Evolutionary conservation across 495 filamentous ascomycete genomes (phyloP).

Genomic region (Xylaria nigripes): DNA sequence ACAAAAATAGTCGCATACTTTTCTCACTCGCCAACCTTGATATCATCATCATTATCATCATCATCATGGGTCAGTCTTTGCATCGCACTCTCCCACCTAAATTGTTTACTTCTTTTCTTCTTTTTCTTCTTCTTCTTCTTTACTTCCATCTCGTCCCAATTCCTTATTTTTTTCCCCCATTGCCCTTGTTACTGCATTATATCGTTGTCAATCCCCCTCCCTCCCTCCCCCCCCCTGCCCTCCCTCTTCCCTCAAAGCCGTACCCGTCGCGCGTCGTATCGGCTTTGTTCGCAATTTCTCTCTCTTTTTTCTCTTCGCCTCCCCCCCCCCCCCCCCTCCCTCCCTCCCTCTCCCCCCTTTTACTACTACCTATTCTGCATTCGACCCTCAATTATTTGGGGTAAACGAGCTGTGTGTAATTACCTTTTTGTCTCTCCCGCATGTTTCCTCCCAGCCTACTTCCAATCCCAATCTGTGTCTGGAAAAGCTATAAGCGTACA

Average conservation of each 20-base stretch:
- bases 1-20: constrained; percentile 7
- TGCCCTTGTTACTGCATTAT: too few species aligned
- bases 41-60: too few species aligned
- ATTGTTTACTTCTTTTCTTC: constrained; percentile 1
- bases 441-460: constrained; percentile 5
- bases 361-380: not conserved
- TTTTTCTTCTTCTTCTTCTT: not conserved
- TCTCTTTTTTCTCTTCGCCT: not conserved
- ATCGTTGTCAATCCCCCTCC: too few species aligned
- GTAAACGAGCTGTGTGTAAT: not conserved
- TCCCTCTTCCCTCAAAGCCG: not conserved
- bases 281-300: not conserved
- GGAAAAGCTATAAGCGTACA: constrained; percentile 13
- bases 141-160: not conserved
- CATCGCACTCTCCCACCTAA: constrained; percentile 1
- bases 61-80: constrained; percentile 14
- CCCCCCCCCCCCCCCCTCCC: too few species aligned
- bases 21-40: constrained; percentile 1
- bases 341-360: too few species aligned
- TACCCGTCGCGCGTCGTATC: not conserved
- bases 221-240: not conserved
- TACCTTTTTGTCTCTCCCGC: constrained; percentile 7
- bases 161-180: too few species aligned
- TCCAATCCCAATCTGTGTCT: constrained; percentile 4
- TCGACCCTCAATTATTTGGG: not conserved